Evolutionary conservation across 2,329 filamentous ascomycete genomes (phyloP).

Genomic region (Sclerotinia subarctica): DNA sequence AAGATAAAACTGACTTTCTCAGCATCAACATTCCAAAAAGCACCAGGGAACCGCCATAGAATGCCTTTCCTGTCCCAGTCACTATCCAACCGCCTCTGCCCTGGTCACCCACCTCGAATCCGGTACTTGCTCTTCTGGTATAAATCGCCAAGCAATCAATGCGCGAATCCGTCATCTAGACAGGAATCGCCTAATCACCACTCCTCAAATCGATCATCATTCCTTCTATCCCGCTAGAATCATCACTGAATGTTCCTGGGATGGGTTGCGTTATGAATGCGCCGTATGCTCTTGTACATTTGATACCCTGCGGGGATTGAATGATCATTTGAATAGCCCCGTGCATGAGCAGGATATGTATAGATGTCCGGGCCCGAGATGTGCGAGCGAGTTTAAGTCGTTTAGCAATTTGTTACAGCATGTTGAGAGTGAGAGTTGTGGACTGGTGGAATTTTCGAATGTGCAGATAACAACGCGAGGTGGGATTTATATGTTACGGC

Average conservation of each 20-base stretch:
- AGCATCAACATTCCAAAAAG: slow-evolving; percentile 54
- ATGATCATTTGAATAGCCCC: slow-evolving; percentile 53
- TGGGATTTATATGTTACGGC: slow-evolving; percentile 23
- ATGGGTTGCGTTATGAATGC: slow-evolving; percentile 49
- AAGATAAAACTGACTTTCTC: background rate
- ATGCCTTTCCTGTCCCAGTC: slow-evolving; percentile 54
- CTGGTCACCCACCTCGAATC: slow-evolving; percentile 58
- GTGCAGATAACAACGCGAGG: slow-evolving; percentile 26
- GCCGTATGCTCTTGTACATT: slow-evolving; percentile 53
- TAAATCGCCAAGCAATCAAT: slow-evolving; percentile 51
- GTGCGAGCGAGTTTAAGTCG: slow-evolving; percentile 27
- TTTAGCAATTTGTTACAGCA: slow-evolving; percentile 32
- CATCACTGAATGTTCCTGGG: slow-evolving; percentile 45
- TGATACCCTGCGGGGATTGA: slow-evolving; percentile 39
- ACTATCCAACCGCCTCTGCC: slow-evolving; percentile 51
- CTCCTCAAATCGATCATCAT: slow-evolving; percentile 49
- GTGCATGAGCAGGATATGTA: slow-evolving; percentile 47
- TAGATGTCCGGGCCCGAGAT: slow-evolving; percentile 26
- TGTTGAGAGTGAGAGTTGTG: slow-evolving; percentile 35
- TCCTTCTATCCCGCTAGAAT: slow-evolving; percentile 36
- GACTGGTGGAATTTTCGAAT: slow-evolving; percentile 29
- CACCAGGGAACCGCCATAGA: slow-evolving; percentile 46
- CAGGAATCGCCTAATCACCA: slow-evolving; percentile 48
- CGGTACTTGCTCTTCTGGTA: slow-evolving; percentile 45
- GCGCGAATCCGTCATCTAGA: slow-evolving; percentile 47